These are phyloP conservation scores for Fusarium cicatricum DNA, from an alignment of 2,329 filamentous ascomycete species.

Conservation along the genomic window DNA sequence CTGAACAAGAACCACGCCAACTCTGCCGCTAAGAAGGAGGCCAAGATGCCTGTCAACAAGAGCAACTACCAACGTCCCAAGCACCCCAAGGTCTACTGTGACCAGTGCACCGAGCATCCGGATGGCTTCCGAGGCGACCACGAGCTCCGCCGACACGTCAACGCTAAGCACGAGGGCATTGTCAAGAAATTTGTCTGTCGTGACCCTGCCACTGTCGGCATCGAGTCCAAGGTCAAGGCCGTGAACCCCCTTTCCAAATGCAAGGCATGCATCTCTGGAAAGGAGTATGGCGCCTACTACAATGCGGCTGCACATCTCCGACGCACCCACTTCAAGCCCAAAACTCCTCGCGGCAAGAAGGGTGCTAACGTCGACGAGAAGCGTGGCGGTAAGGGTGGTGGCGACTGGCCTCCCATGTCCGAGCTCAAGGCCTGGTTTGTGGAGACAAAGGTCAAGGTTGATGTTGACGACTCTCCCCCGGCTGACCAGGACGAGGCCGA, in stretches of 20 bases:
- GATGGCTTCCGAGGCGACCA: constrained; percentile 88
- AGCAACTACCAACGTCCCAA: constrained; percentile 66
- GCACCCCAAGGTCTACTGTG: constrained; percentile 76
- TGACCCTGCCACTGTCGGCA: constrained; percentile 56
- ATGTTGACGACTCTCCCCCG: constrained; percentile 49
- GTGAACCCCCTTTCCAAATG: constrained; percentile 77
- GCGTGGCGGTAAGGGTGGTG: constrained; percentile 56
- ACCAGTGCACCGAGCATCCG: constrained; percentile 73
- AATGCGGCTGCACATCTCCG: constrained; percentile 92
- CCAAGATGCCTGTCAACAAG: constrained; percentile 56
- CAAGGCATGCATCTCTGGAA: constrained; percentile 80
- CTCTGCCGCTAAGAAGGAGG: constrained; percentile 46
- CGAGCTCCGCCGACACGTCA: constrained; percentile 75
- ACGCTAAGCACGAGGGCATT: constrained; percentile 67
- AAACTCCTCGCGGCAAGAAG: constrained; percentile 56
- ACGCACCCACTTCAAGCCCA: constrained; percentile 84
- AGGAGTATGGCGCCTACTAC: constrained; percentile 91
- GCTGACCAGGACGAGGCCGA: constrained; percentile 46
- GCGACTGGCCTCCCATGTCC: constrained; percentile 41
- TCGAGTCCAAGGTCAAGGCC: constrained; percentile 56
- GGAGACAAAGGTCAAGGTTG: constrained; percentile 56
- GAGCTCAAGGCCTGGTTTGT: constrained; percentile 63
- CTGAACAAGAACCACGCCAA: constrained; percentile 5
- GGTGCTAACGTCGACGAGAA: constrained; percentile 54
- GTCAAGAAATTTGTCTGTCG: constrained; percentile 68